A percentile compares a stretch with the other conserved stretches of the same genome.
Evolutionary conservation across 768 basidiomycete species (phyloP).

Genomic region (Mrakia blollopis): DNA sequence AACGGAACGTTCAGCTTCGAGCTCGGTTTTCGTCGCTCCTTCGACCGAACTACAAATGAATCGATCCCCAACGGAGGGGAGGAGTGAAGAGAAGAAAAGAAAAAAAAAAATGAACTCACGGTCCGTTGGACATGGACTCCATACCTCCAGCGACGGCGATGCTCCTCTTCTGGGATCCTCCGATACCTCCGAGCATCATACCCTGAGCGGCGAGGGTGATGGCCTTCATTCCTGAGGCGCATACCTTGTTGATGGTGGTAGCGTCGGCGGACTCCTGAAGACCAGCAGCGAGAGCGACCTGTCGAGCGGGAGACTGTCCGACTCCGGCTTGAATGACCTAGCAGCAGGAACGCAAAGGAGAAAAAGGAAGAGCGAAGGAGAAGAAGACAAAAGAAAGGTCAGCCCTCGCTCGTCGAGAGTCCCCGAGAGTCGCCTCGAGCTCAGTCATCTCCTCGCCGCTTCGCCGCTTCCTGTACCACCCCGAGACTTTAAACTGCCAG

Average conservation of each 20-base stretch:
- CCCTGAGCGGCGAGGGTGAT: constrained; percentile 89
- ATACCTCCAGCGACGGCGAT: constrained; percentile 93
- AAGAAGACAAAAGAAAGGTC: background rate
- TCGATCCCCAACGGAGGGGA: no score
- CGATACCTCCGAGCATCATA: constrained; percentile 63
- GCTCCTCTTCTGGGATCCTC: constrained; percentile 54
- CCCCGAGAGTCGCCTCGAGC: background rate
- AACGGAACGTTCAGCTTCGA: background rate
- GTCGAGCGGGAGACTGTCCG: constrained; percentile 95
- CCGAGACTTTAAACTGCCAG: no score
- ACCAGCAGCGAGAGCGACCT: constrained; percentile 89
- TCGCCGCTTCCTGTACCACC: no score
- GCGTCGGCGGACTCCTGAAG: constrained; percentile 80
- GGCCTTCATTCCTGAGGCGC: constrained; percentile 93
- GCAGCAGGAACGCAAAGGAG: background rate
- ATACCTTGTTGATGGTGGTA: constrained; percentile 99
- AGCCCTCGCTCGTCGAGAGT: background rate
- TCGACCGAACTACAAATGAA: background rate
- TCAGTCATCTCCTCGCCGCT: background rate
- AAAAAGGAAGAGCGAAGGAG: background rate
- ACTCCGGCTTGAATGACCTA: constrained; percentile 60
- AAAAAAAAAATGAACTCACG: constrained; percentile 56
- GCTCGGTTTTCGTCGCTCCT: background rate
- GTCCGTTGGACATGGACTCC: constrained; percentile 99
- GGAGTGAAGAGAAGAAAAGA: no score